These are phyloP conservation scores for Cynara cardunculus DNA, from an alignment of 129 eudicot species.

Conservation along the genomic window DNA sequence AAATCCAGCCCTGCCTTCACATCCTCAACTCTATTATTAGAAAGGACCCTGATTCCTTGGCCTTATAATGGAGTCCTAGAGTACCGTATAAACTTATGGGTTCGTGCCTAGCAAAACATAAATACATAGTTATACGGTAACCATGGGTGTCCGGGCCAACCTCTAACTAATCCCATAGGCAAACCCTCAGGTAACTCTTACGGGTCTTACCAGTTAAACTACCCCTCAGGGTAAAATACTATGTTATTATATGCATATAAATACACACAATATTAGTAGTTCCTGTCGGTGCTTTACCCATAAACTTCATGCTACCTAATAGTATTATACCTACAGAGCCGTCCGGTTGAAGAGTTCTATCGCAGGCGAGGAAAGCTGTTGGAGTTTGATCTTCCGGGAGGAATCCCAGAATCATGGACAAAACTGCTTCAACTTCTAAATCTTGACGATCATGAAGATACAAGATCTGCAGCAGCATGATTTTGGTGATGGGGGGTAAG, in stretches of 20 bases:
- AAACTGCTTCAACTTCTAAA: slow-evolving; percentile 69
- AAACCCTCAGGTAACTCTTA: no score
- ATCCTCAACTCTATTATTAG: no score
- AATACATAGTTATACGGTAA: no score
- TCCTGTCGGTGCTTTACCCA: neutral
- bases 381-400: slow-evolving; percentile 92
- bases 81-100: no score
- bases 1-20: no score
- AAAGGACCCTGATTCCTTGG: no score
- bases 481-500: slow-evolving; percentile 8
- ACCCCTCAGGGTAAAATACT: neutral
- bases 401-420: slow-evolving; percentile 84
- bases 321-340: slow-evolving; percentile 44
- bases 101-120: no score
- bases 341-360: slow-evolving; percentile 75
- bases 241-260: neutral
- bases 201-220: no score
- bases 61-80: no score
- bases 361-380: slow-evolving; percentile 65
- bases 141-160: no score
- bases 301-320: neutral
- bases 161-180: no score
- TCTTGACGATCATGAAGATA: slow-evolving; percentile 57
- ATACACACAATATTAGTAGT: neutral
- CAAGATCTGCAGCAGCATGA: slow-evolving; percentile 69